Evolutionary conservation across 768 basidiomycete genomes (phyloP), one percentile per base, ranked within the genome.

Genomic region (Lyophyllum atratum): DNA sequence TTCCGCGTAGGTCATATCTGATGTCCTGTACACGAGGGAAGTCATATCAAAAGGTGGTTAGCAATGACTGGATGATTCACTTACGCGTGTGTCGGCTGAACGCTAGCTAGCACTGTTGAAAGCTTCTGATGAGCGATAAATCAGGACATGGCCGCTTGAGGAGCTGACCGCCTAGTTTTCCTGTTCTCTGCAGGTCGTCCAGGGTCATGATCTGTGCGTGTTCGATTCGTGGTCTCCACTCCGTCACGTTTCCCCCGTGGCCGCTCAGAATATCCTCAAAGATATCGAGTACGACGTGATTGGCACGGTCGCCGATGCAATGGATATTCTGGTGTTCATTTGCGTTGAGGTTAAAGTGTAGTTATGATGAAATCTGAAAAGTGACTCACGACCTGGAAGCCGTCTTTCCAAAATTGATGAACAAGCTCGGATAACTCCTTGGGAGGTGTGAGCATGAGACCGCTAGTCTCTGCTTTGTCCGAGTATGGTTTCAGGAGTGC

Each of bases 1-100:
- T 69, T 97, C 93, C 1, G 94, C 95, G 64, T 95, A 98, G 74
- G 84, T 83, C 95, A 97, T 97, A 59, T 95, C 93, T 49, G 89
- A 93, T 34, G 87, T 92, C 56, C 88, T 91, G 62, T 15, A 53
- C n/a, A 47, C 9, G 6, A 33, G 12, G 19, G 48, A n/a, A 17
- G 25, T 40, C 53, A 43, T 24, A 40, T 24, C 14, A 34, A 58
- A 15, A 58, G 25, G 40, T 9, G 12, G 11, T 6, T 49, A 25
- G 7, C 17, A 11, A 17, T 33, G 50, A 26, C 50, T 12, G 11
- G 1, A 31, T 39, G 34, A 29, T 19, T 14, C 74, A 85, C 59
- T 72, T 72, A 93, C 84, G 88, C 93, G 66, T 97, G 94, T 1
- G 92, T 95, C 0, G 95, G 95, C 65, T 98, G 95, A 3, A 96